Conservation (phyloP, 192 early-diverging fungal species). For the Gigaspora rosea region DNA sequence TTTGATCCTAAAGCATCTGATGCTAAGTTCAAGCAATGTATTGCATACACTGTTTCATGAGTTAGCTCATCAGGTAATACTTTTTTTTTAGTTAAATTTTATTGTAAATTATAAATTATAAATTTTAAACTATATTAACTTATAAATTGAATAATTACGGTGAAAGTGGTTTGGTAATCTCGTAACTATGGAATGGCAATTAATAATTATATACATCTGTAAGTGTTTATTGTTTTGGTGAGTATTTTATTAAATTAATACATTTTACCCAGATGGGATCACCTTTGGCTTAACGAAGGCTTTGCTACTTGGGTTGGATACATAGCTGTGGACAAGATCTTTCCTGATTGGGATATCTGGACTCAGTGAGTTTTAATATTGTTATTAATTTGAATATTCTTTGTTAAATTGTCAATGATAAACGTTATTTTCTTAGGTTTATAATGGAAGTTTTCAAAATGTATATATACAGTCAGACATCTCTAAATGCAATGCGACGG, state of each 20-base stretch:
- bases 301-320: constrained; percentile 97
- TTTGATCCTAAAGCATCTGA: constrained; percentile 79
- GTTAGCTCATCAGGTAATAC: constrained; percentile 64
- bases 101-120: background rate
- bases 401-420: background rate
- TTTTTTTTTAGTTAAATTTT: background rate
- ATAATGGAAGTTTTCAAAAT: constrained; percentile 72
- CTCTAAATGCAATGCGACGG: no score
- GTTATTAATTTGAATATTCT: background rate
- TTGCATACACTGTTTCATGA: constrained; percentile 95
- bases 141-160: background rate
- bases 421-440: constrained; percentile 47
- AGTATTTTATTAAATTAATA: background rate
- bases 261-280: constrained; percentile 66
- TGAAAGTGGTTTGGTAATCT: constrained; percentile 88
- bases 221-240: background rate
- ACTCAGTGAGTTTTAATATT: constrained; percentile 47
- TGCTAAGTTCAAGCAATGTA: constrained; percentile 74
- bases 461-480: no score
- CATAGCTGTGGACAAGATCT: constrained; percentile 84
- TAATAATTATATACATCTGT: background rate
- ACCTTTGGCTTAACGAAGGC: constrained; percentile 96
- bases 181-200: constrained; percentile 87
- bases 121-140: no score
- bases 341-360: constrained; percentile 95